A percentile compares a stretch with the other conserved stretches of the same genome.
Evolutionary conservation across 306 rosid genomes (phyloP).

Genomic region (Pyrus pyrifolia): DNA sequence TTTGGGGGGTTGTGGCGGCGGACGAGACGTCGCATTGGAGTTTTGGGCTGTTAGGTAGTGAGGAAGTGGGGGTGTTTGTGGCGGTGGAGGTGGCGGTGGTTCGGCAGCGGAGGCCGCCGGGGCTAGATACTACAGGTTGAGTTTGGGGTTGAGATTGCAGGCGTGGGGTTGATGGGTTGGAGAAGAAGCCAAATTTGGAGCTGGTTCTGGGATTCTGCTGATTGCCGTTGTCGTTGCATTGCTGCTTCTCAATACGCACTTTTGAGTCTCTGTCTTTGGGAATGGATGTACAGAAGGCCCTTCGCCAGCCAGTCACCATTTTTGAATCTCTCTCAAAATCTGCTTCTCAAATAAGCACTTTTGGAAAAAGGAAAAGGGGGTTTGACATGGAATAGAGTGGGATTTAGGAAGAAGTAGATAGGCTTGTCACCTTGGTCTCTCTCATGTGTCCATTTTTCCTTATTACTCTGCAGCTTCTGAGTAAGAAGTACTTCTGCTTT

Average conservation of each 20-base stretch:
- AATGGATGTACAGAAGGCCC: constrained; percentile 86
- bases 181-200: constrained; percentile 77
- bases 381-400: constrained; percentile 11
- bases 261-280: constrained; percentile 50
- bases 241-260: constrained; percentile 26
- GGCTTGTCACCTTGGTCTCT: constrained; percentile 25
- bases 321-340: background rate
- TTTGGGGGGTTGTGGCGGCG: constrained; percentile 21
- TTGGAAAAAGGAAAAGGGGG: background rate
- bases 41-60: constrained; percentile 70
- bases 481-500: background rate
- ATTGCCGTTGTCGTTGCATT: constrained; percentile 21
- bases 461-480: background rate
- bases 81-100: constrained; percentile 33
- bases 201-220: constrained; percentile 47
- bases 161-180: constrained; percentile 80
- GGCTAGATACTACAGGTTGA: constrained; percentile 30
- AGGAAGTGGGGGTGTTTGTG: constrained; percentile 28
- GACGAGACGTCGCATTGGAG: constrained; percentile 45
- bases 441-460: constrained; percentile 39
- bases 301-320: constrained; percentile 95
- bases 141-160: constrained; percentile 54
- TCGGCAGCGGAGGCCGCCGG: constrained; percentile 68
- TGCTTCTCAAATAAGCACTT: background rate
- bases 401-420: background rate